A percentile compares a stretch with the other conserved stretches of the same genome.
phyloP scores from a whole-genome alignment of 2,329 filamentous ascomycete genomes.

The Colletotrichum chrysophilum region DNA sequence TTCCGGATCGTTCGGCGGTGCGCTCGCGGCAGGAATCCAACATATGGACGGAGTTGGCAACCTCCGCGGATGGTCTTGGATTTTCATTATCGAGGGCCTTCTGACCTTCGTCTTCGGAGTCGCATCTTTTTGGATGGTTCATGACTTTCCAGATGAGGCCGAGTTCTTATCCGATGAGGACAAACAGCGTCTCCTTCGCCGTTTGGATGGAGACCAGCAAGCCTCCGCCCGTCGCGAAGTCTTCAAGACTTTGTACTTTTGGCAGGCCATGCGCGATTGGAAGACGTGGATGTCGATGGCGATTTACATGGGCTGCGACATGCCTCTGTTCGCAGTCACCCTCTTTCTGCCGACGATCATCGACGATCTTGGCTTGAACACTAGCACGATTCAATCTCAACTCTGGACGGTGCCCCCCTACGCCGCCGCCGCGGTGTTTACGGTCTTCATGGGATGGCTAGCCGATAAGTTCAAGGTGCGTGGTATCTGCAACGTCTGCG shows the following conservation, averaged over 20 bases:
- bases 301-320: slow-evolving; percentile 79
- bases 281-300: slow-evolving; percentile 80
- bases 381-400: slow-evolving; percentile 64
- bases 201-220: slow-evolving; percentile 75
- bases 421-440: slow-evolving; percentile 71
- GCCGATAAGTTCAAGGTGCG: slow-evolving; percentile 77
- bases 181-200: slow-evolving; percentile 72
- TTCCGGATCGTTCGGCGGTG: slow-evolving; percentile 78
- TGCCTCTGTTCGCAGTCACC: slow-evolving; percentile 76
- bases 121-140: slow-evolving; percentile 76
- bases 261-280: slow-evolving; percentile 78
- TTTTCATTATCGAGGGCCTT: slow-evolving; percentile 74
- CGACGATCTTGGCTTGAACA: slow-evolving; percentile 27
- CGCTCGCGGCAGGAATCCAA: slow-evolving; percentile 74
- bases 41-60: slow-evolving; percentile 70
- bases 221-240: slow-evolving; percentile 76
- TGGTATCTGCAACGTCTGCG: slow-evolving; percentile 79
- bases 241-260: slow-evolving; percentile 76
- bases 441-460: slow-evolving; percentile 72
- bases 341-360: slow-evolving; percentile 62
- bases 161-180: slow-evolving; percentile 74
- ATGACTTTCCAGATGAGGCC: slow-evolving; percentile 82
- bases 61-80: slow-evolving; percentile 66
- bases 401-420: slow-evolving; percentile 80
- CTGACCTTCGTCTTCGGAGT: slow-evolving; percentile 73